Evolutionary conservation across 208 protist species (phyloP), one percentile per base, ranked within the genome.

Genomic region (Leishmania turanica): DNA sequence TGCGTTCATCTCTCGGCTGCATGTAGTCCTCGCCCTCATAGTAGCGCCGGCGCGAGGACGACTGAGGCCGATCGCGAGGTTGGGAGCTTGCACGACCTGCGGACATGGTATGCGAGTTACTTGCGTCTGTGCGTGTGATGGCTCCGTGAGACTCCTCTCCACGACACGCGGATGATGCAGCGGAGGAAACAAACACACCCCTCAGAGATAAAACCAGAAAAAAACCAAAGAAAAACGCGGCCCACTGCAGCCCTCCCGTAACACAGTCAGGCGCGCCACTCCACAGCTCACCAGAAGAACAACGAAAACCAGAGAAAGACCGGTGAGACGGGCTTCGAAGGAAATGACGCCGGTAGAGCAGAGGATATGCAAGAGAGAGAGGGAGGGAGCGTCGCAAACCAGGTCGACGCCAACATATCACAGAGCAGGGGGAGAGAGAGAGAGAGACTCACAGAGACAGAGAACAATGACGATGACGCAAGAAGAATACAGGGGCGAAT

Each of bases 1-100:
- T 49, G 42, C 27, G 76, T 8, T 77, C 76, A 11, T 72, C 70
- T 34, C 13, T 54, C 42, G 42, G 69, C 34, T 53, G 75, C 19
- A 58, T 9, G 56, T 81, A 66, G 62, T 69, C 45, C 13, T 68
- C 85, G 17, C 81, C 75, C n/a, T 70, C 77, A 34, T 31, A 66
- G 70, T 80, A 56, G 65, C 64, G 77, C 31, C 78, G 80, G 19
- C 76, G 66, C 19, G 77, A 73, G 5, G 77, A 76, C 34, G 77
- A 81, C 3, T 56, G 64, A 19, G 78, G 78, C 40, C 66, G 78
- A 42, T 78, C 73, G 37, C 73, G 76, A 68, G 84, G 74, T 47
- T 81, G 78, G 58, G 75, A 75, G 65, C 68, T 74, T 31, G 77
- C 45, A 56, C 60, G 75, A 27, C 51, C 53, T 8, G 69, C 77